Base-by-base conservation (phyloP, 352 stramenopile species). In the Globisporangium iwayamae region DNA sequence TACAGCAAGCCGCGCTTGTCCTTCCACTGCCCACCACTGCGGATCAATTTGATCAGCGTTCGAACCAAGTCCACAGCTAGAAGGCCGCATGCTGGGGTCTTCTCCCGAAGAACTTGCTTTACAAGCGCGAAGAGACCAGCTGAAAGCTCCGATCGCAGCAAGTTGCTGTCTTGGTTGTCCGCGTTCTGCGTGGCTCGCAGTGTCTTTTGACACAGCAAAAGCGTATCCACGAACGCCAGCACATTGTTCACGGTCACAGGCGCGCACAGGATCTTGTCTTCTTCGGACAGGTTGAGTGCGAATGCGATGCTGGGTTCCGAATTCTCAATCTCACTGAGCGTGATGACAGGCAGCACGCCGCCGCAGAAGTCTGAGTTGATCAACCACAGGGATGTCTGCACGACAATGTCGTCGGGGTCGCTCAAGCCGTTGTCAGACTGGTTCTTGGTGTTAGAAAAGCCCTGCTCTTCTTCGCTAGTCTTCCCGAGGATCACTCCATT, bases 211-310 rank as follows among this genome's bases (percentile, higher is more conserved):
- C 30, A 65, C 2, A 58, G 20, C n/a, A 65, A 20, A 4, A 56
- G 59, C 36, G 36, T 60, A 8, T 90, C 72, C 8, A 93, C 62
- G 55, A 93, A 94, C 6, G 71, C 71, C 46, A 93, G 71, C 3
- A 92, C 82, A 2, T 74, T 87, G 34, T 68, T 67, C 16, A 90
- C 81, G 0, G 75, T 83, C 28, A 92, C 70, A 7, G 83, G 73
- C 36, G 83, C 65, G 41, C 83, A 94, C 10, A 94, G 58, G 46
- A 94, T 86, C 22, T 74, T 74, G 62, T 96, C 87, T 65, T 96
- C 87, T 14, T 85, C 69, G 0, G 85, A 88, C 2, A 96, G 58
- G 16, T 74, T 79, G 4, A 96, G 65, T 20, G 72, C 76, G 64
- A 85, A 90, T 20, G 73, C 72, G 0, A 74, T 62, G 47, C 63